These are phyloP conservation scores for Amoebophrya sp. DNA, from an alignment of 169 alveolate species.

Conservation along the genomic window DNA sequence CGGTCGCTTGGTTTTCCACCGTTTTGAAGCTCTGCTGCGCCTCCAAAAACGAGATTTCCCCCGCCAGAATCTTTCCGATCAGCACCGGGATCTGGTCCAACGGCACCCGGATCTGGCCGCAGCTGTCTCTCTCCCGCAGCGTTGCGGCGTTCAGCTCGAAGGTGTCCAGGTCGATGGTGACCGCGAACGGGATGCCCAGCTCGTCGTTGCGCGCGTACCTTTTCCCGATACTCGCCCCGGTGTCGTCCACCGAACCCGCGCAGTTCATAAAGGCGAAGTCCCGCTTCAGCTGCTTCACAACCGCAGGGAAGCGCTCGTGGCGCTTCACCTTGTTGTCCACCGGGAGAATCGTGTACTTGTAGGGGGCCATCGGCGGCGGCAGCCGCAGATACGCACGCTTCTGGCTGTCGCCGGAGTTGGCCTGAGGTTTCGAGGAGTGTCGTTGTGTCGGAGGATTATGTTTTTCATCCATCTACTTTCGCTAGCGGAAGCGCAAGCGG, in stretches of 20 bases:
- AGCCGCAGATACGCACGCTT: constrained; percentile 58
- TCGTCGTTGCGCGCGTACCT: constrained; percentile 94
- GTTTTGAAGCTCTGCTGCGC: not conserved
- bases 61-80: not conserved
- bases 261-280: not conserved
- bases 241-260: constrained; percentile 20
- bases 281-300: constrained; percentile 1
- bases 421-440: too few species aligned
- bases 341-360: constrained; percentile 84
- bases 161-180: constrained; percentile 90
- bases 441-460: too few species aligned
- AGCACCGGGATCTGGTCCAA: not conserved
- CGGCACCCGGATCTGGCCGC: constrained; percentile 80
- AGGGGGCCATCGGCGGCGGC: constrained; percentile 88
- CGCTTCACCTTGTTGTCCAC: constrained; percentile 45
- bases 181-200: constrained; percentile 94
- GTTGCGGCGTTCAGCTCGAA: constrained; percentile 81
- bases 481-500: too few species aligned
- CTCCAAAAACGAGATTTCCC: not conserved
- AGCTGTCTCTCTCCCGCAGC: constrained; percentile 82
- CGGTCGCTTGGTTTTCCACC: not conserved
- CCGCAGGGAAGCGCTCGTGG: not conserved
- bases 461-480: too few species aligned
- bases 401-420: not conserved
- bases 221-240: constrained; percentile 27